Conservation (phyloP, 202 grass and related monocot species). For the Brachypodium distachyon region DNA sequence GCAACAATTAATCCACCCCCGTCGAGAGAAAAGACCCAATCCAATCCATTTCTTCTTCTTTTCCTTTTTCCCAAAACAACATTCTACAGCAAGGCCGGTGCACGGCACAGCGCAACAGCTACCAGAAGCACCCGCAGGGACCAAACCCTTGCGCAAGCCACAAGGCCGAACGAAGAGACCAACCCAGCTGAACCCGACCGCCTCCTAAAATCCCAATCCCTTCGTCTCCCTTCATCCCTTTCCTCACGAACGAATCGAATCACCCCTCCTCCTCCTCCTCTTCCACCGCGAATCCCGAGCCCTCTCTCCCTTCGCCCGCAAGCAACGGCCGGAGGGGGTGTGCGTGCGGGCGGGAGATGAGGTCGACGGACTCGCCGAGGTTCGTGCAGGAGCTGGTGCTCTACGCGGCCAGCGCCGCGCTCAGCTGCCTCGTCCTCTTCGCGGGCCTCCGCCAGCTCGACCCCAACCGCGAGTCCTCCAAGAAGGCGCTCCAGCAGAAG, state of each 20-base stretch:
- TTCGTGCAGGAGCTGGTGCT: slow-evolving; percentile 88
- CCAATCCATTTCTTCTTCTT: neutral
- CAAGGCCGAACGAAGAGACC: neutral
- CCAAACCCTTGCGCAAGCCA: neutral
- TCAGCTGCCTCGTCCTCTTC: slow-evolving; percentile 98
- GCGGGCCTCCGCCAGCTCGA: slow-evolving; percentile 88
- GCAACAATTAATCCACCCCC: neutral
- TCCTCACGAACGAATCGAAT: neutral
- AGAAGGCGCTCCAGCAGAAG: slow-evolving; percentile 93
- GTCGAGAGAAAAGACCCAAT: neutral
- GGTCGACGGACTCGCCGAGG: slow-evolving; percentile 53
- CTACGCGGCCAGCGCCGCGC: slow-evolving; percentile 91
- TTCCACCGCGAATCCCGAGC: neutral
- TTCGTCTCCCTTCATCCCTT: neutral
- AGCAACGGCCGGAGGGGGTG: neutral
- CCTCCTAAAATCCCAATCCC: slow-evolving; percentile 1
- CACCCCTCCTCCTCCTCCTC: neutral
- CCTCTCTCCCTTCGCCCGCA: neutral
- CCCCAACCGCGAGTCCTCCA: slow-evolving; percentile 75
- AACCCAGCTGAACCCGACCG: neutral
- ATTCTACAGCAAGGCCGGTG: no score
- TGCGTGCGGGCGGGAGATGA: slow-evolving; percentile 27
- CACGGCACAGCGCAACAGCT: neutral
- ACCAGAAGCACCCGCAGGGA: neutral
- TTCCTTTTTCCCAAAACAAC: no score